Percentiles rank a stretch among this genome's conserved stretches.
Evolutionary conservation across 805 yeast genomes (phyloP).

Genomic region (Cephaloascus albidus): DNA sequence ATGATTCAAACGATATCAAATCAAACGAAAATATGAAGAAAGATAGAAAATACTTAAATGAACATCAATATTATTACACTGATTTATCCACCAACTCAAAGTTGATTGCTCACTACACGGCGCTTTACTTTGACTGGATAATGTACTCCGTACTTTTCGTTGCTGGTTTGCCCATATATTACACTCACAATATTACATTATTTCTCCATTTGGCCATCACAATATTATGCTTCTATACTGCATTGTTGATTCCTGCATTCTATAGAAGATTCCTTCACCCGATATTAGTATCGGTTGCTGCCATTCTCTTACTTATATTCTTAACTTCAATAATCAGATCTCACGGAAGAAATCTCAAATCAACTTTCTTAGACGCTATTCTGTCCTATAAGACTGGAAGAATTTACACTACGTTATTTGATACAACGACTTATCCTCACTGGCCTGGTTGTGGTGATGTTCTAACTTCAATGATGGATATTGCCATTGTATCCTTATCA

Average conservation of each 20-base stretch:
- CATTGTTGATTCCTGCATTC: slow-evolving; percentile 38
- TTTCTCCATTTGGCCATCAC: slow-evolving; percentile 57
- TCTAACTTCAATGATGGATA: slow-evolving; percentile 61
- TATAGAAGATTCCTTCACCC: slow-evolving; percentile 57
- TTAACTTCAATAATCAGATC: slow-evolving; percentile 46
- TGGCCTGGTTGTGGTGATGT: slow-evolving; percentile 84
- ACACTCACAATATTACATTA: slow-evolving; percentile 43
- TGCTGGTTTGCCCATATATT: slow-evolving; percentile 54
- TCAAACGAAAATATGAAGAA: too few relatives aligned
- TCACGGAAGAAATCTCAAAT: slow-evolving; percentile 19
- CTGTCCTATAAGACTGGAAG: slow-evolving; percentile 59
- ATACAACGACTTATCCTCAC: slow-evolving; percentile 16
- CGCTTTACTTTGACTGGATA: slow-evolving; percentile 45
- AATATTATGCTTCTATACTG: slow-evolving; percentile 43
- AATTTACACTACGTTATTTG: slow-evolving; percentile 52
- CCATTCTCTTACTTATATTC: slow-evolving; percentile 55
- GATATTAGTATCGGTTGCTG: slow-evolving; percentile 53
- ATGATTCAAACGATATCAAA: too few relatives aligned
- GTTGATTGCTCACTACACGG: slow-evolving; percentile 22
- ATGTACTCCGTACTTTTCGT: slow-evolving; percentile 38
- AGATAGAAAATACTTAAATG: too few relatives aligned
- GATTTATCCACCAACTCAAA: slow-evolving; percentile 11
- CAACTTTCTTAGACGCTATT: slow-evolving; percentile 42
- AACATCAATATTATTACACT: not conserved
- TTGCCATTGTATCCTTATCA: slow-evolving; percentile 66